These are phyloP conservation scores for Termitomyces sp. DNA, from an alignment of 768 basidiomycete genomes.

Conservation along the genomic window DNA sequence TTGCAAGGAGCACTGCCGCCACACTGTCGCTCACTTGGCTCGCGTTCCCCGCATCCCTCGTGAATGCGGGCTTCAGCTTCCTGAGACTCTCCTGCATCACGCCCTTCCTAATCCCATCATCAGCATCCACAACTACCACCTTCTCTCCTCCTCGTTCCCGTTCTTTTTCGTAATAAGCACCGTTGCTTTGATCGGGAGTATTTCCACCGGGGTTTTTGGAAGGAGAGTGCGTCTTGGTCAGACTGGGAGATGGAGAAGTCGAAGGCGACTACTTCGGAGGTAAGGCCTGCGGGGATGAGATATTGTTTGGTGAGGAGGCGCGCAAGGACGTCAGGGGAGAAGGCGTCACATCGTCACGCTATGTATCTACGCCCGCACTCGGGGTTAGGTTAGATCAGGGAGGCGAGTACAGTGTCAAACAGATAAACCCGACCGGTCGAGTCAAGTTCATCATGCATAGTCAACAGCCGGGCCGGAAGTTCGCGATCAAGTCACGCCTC, in stretches of 20 bases:
- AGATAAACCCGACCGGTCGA: too few species aligned
- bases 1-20: slow-evolving; percentile 81
- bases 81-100: too few species aligned
- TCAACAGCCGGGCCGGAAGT: too few species aligned
- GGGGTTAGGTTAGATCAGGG: too few species aligned
- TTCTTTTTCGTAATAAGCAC: slow-evolving; percentile 57
- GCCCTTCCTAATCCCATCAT: slow-evolving; percentile 86
- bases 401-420: too few species aligned
- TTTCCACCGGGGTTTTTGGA: slow-evolving; percentile 83
- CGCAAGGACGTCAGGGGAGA: too few species aligned
- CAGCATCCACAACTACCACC: slow-evolving; percentile 69
- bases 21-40: slow-evolving; percentile 93
- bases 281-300: too few species aligned
- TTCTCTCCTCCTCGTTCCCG: slow-evolving; percentile 57
- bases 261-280: slow-evolving; percentile 88
- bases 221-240: slow-evolving; percentile 90
- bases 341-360: too few species aligned
- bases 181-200: slow-evolving; percentile 73
- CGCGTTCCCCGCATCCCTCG: slow-evolving; percentile 75
- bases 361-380: too few species aligned
- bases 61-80: slow-evolving; percentile 87
- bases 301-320: too few species aligned
- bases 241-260: slow-evolving; percentile 71
- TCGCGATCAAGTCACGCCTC: too few species aligned
- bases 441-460: too few species aligned